Conservation (phyloP, 257 asterid genomes). For the Solanum chiquidenum region DNA sequence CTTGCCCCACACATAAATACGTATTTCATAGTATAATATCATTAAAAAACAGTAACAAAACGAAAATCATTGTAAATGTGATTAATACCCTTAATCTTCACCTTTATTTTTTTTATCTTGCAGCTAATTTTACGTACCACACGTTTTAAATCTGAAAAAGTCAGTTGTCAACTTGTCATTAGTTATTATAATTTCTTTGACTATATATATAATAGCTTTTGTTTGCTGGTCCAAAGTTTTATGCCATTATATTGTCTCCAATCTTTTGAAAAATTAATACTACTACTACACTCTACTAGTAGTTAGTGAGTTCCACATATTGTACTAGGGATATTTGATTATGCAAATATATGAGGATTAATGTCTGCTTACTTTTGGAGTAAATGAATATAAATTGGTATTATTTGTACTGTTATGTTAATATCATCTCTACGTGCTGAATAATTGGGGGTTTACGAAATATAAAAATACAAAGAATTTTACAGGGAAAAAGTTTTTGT, state of each 20-base stretch:
- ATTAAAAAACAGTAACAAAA: background rate
- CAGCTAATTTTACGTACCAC: background rate
- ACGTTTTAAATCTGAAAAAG: background rate
- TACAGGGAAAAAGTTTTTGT: background rate
- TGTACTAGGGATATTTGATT: background rate
- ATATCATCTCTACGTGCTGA: background rate
- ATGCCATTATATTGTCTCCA: background rate
- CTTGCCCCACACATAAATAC: background rate
- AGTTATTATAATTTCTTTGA: background rate
- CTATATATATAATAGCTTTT: background rate
- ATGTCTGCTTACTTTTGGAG: background rate
- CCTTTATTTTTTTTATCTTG: background rate
- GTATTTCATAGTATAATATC: background rate
- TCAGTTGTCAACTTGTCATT: background rate
- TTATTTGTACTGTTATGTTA: background rate
- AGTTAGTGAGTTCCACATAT: background rate
- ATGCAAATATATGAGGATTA: background rate
- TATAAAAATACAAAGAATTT: background rate
- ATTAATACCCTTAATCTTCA: background rate
- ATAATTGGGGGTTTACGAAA: background rate
- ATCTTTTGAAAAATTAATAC: background rate
- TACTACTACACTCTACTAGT: background rate
- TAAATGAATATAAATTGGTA: background rate
- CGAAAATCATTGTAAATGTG: background rate
- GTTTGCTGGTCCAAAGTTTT: background rate